Conservation (phyloP, 2,329 filamentous ascomycete genomes). For the Fusarium nurragi region DNA sequence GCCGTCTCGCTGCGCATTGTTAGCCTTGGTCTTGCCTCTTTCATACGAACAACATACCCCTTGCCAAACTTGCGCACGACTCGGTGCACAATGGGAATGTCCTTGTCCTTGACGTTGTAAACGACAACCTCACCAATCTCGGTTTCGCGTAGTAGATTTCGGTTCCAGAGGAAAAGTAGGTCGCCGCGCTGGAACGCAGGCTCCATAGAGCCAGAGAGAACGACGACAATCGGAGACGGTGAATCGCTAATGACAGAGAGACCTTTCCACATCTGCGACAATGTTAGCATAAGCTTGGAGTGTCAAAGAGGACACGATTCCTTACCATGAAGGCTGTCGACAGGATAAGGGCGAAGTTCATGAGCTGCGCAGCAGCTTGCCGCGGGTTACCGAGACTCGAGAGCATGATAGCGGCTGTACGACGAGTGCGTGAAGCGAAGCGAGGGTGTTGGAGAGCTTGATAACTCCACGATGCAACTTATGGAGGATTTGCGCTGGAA, state of each 20-base stretch:
- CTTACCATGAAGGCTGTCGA: slow-evolving; percentile 88
- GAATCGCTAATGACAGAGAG: slow-evolving; percentile 82
- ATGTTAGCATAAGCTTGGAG: neutral
- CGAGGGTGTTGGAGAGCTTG: slow-evolving; percentile 21
- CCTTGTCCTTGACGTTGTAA: slow-evolving; percentile 87
- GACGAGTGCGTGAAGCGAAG: neutral
- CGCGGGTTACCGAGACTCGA: slow-evolving; percentile 77
- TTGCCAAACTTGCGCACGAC: slow-evolving; percentile 78
- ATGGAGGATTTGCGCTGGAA: slow-evolving; percentile 17
- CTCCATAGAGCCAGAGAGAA: slow-evolving; percentile 87
- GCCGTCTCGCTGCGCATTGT: slow-evolving; percentile 57
- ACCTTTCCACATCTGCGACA: slow-evolving; percentile 79
- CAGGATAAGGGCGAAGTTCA: slow-evolving; percentile 91
- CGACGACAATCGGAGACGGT: slow-evolving; percentile 81
- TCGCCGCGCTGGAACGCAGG: slow-evolving; percentile 84
- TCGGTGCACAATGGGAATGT: slow-evolving; percentile 97
- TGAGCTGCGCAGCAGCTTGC: slow-evolving; percentile 80
- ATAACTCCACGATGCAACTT: slow-evolving; percentile 33
- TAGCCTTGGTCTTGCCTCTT: neutral
- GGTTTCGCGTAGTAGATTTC: slow-evolving; percentile 66
- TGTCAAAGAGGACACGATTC: neutral
- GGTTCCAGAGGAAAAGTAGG: slow-evolving; percentile 80
- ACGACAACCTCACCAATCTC: slow-evolving; percentile 68
- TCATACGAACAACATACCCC: slow-evolving; percentile 54
- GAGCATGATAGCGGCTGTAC: slow-evolving; percentile 62